Percentiles rank a stretch among this genome's conserved stretches.
phyloP scores from a whole-genome alignment of 495 filamentous ascomycete species.

The Lasiosphaeris hirsuta region DNA sequence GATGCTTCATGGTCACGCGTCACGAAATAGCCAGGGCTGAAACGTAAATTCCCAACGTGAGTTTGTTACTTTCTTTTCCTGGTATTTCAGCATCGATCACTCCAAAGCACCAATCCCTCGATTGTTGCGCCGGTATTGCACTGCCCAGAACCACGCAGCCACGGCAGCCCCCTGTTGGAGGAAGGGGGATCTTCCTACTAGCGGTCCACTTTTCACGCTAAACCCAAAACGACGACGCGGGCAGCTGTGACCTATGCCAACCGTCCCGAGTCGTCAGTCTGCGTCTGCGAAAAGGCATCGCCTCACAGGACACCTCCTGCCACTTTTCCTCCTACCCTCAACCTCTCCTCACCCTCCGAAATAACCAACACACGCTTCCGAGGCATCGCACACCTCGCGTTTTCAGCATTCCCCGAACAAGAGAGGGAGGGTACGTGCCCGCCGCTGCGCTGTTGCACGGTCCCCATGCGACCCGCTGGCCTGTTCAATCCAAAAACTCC shows the following conservation, averaged over 20 bases:
- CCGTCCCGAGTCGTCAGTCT: constrained; percentile 25
- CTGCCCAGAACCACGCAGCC: no score
- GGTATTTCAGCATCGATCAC: neutral
- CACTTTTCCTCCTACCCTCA: constrained; percentile 6
- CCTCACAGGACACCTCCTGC: constrained; percentile 18
- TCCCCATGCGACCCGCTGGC: neutral
- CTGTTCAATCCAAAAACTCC: constrained; percentile 10
- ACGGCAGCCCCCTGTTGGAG: neutral
- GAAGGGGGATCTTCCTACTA: constrained; percentile 3
- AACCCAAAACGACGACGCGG: constrained; percentile 15
- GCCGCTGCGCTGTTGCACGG: neutral
- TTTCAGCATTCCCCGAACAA: constrained; percentile 6
- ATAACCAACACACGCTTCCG: constrained; percentile 7
- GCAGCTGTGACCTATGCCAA: constrained; percentile 23
- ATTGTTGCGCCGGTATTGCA: no score
- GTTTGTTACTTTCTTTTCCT: no score
- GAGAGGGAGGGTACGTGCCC: constrained; percentile 22
- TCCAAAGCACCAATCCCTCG: no score
- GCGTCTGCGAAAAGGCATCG: constrained; percentile 26
- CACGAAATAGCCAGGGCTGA: neutral
- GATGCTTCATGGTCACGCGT: neutral
- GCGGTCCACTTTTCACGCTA: constrained; percentile 13
- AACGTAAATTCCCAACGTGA: no score
- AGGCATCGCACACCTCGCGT: constrained; percentile 17
- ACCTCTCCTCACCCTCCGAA: constrained; percentile 1